Percentiles rank a stretch among this genome's conserved stretches.
Evolutionary conservation across 2,329 filamentous ascomycete genomes (phyloP).

Genomic region (Scytalidium sp.): DNA sequence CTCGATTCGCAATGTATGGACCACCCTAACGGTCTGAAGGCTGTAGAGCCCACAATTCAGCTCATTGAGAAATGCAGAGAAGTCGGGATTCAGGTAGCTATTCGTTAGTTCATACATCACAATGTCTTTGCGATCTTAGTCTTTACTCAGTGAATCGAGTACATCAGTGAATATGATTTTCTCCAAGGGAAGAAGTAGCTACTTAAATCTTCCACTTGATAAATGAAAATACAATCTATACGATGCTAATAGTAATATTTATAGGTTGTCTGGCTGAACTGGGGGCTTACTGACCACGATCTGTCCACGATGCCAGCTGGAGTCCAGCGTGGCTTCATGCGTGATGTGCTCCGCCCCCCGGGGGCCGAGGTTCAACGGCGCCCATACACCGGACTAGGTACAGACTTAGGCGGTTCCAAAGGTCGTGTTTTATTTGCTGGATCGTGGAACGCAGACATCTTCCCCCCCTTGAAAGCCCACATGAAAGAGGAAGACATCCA

Average conservation of each 20-base stretch:
- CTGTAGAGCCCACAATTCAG: constrained; percentile 34
- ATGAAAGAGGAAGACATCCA: constrained; percentile 43
- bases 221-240: background rate
- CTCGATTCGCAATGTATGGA: constrained; percentile 38
- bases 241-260: background rate
- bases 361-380: constrained; percentile 7
- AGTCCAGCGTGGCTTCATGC: constrained; percentile 45
- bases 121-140: background rate
- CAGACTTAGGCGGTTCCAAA: constrained; percentile 40
- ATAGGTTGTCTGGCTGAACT: constrained; percentile 51
- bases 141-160: too few species aligned
- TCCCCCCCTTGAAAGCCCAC: constrained; percentile 39
- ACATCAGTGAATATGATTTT: too few species aligned
- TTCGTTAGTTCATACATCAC: background rate
- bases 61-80: constrained; percentile 44
- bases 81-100: constrained; percentile 41
- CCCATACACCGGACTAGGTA: constrained; percentile 38
- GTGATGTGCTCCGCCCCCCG: constrained; percentile 26
- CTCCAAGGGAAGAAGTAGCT: too few species aligned
- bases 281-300: constrained; percentile 53
- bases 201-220: background rate
- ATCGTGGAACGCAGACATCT: constrained; percentile 55
- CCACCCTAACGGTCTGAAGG: constrained; percentile 39
- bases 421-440: constrained; percentile 47
- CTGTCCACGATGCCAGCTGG: constrained; percentile 47